Conservation (phyloP, 208 protist species). For the Porcisia deanei region DNA sequence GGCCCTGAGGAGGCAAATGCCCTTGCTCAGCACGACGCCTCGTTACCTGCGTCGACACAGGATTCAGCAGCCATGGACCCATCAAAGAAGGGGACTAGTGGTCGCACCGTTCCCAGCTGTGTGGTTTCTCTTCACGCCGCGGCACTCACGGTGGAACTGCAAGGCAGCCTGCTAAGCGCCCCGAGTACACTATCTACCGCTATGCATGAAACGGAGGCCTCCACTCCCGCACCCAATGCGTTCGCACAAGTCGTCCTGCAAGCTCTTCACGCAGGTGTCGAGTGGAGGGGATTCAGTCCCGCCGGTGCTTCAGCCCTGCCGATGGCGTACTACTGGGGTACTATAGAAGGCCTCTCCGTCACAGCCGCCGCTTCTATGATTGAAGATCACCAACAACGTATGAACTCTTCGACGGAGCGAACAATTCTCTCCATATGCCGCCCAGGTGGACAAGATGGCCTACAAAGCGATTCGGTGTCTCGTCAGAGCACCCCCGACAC, state of each 20-base stretch:
- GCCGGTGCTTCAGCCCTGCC: conserved; percentile 6
- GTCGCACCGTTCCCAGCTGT: conserved; percentile 9
- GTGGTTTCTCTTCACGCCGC: conserved; percentile 15
- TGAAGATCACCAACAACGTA: background rate
- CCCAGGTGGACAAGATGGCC: background rate
- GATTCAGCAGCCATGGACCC: background rate
- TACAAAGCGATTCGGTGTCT: background rate
- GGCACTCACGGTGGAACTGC: conserved; percentile 26
- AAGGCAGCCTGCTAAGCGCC: conserved; percentile 2
- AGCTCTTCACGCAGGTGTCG: conserved; percentile 14
- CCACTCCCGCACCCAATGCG: conserved; percentile 1
- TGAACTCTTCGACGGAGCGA: conserved; percentile 8
- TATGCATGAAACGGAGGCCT: background rate
- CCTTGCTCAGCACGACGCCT: conserved; percentile 12
- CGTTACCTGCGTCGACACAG: background rate
- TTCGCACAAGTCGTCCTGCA: conserved; percentile 21
- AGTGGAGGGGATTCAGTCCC: conserved; percentile 11
- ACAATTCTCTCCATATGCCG: conserved; percentile 13
- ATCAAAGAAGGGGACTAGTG: background rate
- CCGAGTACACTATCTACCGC: background rate
- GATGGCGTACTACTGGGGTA: conserved; percentile 28
- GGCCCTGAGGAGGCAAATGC: conserved; percentile 45
- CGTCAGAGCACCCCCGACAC: background rate
- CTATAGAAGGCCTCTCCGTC: conserved; percentile 16
- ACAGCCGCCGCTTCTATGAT: conserved; percentile 9